Evolutionary conservation across 768 basidiomycete genomes (phyloP).

Genomic region (Hygrocybe coccinea): DNA sequence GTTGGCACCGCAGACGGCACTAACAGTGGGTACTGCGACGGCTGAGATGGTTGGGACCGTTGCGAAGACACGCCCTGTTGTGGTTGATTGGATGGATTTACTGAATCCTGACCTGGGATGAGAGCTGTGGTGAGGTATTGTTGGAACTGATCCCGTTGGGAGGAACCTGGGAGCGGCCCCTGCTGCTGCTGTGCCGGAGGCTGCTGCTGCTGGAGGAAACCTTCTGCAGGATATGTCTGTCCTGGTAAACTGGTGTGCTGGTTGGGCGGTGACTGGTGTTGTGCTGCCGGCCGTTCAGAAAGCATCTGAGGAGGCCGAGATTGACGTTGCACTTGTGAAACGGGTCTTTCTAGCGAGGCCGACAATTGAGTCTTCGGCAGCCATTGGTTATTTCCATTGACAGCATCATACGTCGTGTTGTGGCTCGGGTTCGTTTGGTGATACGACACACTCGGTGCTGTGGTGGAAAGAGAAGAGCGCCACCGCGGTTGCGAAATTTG

Average conservation of each 20-base stretch:
- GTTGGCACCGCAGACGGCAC: conserved; percentile 14
- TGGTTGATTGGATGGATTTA: neutral
- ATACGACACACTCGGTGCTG: conserved; percentile 27
- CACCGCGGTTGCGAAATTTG: conserved; percentile 73
- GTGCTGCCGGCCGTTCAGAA: conserved; percentile 10
- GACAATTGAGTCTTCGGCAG: conserved; percentile 22
- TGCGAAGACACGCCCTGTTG: conserved; percentile 16
- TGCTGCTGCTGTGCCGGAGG: conserved; percentile 15
- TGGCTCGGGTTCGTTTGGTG: conserved; percentile 27
- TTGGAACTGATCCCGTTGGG: neutral
- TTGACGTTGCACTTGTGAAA: conserved; percentile 17
- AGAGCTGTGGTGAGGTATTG: neutral
- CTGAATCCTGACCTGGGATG: neutral
- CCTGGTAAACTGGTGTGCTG: neutral
- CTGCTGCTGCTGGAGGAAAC: neutral
- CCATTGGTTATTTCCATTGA: conserved; percentile 34
- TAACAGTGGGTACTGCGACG: no score
- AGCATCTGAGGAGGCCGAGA: conserved; percentile 2
- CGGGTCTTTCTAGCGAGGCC: conserved; percentile 12
- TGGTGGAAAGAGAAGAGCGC: conserved; percentile 37
- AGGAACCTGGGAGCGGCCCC: conserved; percentile 5
- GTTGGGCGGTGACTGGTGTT: neutral
- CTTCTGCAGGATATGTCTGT: neutral
- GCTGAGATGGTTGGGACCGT: conserved; percentile 20
- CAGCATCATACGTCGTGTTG: conserved; percentile 20